phyloP scores from a whole-genome alignment of 441 rosid genomes.

The Brassica balearica region DNA sequence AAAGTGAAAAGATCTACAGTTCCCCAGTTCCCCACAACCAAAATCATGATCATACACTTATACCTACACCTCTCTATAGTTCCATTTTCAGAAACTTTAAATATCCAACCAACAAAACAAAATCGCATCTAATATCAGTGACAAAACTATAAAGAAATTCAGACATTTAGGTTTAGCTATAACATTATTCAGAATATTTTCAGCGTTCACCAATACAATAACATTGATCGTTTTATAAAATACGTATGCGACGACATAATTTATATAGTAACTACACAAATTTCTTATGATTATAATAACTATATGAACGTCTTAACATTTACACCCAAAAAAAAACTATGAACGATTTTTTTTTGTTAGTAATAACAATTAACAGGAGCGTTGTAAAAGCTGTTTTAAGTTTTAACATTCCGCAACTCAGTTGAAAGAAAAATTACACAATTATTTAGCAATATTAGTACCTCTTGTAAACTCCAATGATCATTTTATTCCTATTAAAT shows the following conservation, averaged over 20 bases:
- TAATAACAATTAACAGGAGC: background rate
- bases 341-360: background rate
- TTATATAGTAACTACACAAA: background rate
- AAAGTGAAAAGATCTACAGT: constrained; percentile 29
- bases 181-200: background rate
- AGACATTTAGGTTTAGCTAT: constrained; percentile 3
- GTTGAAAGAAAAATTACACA: background rate
- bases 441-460: constrained; percentile 12
- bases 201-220: background rate
- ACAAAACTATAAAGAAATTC: background rate
- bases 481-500: background rate
- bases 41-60: constrained; percentile 22
- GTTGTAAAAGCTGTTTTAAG: constrained; percentile 1
- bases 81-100: constrained; percentile 33
- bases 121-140: background rate
- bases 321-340: no score
- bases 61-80: constrained; percentile 24
- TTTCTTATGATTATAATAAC: no score
- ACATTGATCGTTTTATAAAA: background rate
- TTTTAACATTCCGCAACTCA: background rate
- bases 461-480: background rate
- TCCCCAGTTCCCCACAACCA: constrained; percentile 31
- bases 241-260: background rate
- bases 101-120: background rate
- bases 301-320: no score